Conservation (phyloP, 2,329 filamentous ascomycete genomes). For the Thermoascus crustaceus region DNA sequence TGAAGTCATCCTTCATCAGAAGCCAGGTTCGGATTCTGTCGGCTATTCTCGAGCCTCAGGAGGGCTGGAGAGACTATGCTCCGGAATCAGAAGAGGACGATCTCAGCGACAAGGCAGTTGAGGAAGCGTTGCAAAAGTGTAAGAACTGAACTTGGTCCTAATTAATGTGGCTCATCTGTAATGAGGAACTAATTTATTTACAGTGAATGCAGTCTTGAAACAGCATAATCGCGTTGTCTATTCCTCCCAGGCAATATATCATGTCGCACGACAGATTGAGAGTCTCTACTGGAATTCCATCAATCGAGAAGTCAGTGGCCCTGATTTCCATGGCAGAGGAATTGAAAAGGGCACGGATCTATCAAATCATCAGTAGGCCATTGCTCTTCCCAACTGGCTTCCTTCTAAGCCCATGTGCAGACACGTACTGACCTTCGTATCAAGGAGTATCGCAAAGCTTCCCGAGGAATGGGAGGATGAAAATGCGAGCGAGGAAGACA, state of each 20-base stretch:
- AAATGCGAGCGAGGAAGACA: conserved; percentile 23
- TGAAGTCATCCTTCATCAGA: conserved; percentile 45
- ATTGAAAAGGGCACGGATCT: conserved; percentile 34
- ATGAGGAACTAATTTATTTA: no score
- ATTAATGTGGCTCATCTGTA: no score
- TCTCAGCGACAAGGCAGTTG: conserved; percentile 41
- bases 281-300: conserved; percentile 47
- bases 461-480: conserved; percentile 28
- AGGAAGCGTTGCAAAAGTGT: conserved; percentile 47
- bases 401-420: conserved; percentile 2
- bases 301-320: conserved; percentile 24
- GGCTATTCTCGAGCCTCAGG: conserved; percentile 39
- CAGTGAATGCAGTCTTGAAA: conserved; percentile 46
- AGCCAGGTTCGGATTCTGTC: conserved; percentile 46
- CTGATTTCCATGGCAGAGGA: conserved; percentile 16
- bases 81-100: conserved; percentile 36
- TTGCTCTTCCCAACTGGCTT: neutral
- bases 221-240: conserved; percentile 48
- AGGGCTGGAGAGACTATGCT: conserved; percentile 39
- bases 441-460: conserved; percentile 34
- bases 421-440: no score
- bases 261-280: conserved; percentile 50
- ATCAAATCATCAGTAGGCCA: conserved; percentile 28
- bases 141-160: conserved; percentile 7
- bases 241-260: conserved; percentile 46